A percentile compares a stretch with the other conserved stretches of the same genome.
phyloP scores from a whole-genome alignment of 106 monocot species.

The Posidonia australis region DNA sequence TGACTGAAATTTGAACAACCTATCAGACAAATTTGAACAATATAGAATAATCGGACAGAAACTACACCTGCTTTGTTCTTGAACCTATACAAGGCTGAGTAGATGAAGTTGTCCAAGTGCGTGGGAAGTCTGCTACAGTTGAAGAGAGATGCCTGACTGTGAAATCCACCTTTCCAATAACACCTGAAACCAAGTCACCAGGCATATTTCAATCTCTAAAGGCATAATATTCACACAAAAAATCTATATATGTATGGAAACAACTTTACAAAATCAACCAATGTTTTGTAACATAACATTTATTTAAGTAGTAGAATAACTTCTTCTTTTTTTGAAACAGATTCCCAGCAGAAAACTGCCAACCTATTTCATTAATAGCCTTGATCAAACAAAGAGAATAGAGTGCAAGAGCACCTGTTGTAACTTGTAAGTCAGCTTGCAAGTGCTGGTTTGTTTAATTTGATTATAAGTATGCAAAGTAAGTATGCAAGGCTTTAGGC shows the following conservation, averaged over 20 bases:
- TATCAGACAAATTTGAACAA: neutral
- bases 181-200: conserved; percentile 16
- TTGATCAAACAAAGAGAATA: too few species aligned
- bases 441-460: too few species aligned
- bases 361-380: too few species aligned
- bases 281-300: too few species aligned
- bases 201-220: neutral
- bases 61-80: conserved; percentile 27
- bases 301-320: too few species aligned
- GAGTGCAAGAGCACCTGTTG: too few species aligned
- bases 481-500: too few species aligned
- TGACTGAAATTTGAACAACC: neutral
- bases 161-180: conserved; percentile 72
- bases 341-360: too few species aligned
- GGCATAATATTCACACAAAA: neutral
- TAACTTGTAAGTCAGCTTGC: too few species aligned
- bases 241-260: neutral
- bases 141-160: conserved; percentile 86
- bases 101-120: conserved; percentile 37
- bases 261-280: too few species aligned
- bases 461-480: too few species aligned
- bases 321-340: too few species aligned
- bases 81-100: conserved; percentile 51
- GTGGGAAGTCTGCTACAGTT: conserved; percentile 44
- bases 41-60: neutral